Conservation (phyloP, 2,329 filamentous ascomycete species). For the Diaporthe caulivora region DNA sequence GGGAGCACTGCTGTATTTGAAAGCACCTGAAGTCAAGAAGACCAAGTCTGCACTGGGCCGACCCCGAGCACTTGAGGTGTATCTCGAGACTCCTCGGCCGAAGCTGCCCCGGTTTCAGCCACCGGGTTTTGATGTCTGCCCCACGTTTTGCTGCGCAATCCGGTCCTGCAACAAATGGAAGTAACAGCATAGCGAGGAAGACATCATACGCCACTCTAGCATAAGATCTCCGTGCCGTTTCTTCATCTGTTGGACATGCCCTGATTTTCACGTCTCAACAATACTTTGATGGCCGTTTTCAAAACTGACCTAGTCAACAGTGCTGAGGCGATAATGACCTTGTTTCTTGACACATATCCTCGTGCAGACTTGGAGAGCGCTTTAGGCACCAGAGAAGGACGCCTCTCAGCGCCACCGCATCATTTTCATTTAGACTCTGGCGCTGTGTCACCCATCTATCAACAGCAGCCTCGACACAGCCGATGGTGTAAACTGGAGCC, state of each 20-base stretch:
- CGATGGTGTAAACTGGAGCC: background rate
- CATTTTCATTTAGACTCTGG: background rate
- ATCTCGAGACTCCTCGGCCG: background rate
- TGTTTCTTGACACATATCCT: background rate
- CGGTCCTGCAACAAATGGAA: background rate
- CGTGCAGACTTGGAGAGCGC: background rate
- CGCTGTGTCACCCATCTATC: constrained; percentile 7
- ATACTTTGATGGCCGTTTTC: too few relatives aligned
- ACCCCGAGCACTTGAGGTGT: too few relatives aligned
- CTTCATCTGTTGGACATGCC: too few relatives aligned
- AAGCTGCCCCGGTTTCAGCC: constrained; percentile 19
- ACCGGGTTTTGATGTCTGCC: background rate
- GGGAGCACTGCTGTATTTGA: too few relatives aligned
- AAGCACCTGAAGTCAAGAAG: too few relatives aligned
- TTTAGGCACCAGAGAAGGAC: constrained; percentile 1
- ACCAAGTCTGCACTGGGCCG: background rate
- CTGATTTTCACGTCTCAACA: too few relatives aligned
- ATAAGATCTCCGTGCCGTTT: too few relatives aligned
- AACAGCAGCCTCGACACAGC: background rate
- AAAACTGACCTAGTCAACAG: too few relatives aligned
- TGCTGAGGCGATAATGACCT: background rate
- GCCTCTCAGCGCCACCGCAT: background rate
- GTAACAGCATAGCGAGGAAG: too few relatives aligned
- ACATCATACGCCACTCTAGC: too few relatives aligned
- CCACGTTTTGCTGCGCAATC: background rate